Base-by-base conservation (phyloP, 192 early-diverging fungal species). In the Dissophora globulifera region DNA sequence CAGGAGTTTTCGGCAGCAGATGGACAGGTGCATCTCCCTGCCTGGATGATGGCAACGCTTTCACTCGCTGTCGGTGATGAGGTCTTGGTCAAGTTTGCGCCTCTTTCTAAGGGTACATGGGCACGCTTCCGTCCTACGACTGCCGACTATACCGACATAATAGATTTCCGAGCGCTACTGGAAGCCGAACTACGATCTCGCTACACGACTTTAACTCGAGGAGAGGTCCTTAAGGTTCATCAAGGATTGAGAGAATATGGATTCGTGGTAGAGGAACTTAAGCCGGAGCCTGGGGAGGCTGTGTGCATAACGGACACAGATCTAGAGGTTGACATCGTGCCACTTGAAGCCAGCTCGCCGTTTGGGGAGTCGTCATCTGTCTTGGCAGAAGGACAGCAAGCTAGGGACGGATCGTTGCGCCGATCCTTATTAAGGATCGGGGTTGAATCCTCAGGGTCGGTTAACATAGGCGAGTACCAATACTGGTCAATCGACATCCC, bases 271-370 rank as follows among this genome's bases (percentile, higher is more conserved):
- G 79, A 78, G 3, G 87, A 90, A 17, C 78, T 96, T 7, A 84
- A 93, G 74, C 91, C 91, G 0, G 80, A 78, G 1, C 52, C 62
- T 13, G 66, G 66, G 16, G 61, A 78, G 3, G 92, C 87, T 11
- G 89, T 91, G 25, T 85, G 89, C 11, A 82, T 92, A 2, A 86
- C 92, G 3, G 89, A 96, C 62, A 92, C 91, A 0, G 94, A 96
- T 79, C 69, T 96, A 17, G 89, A 88, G 16, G 90, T 96, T 6
- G 93, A 94, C 61, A 89, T 95, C 51, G 81, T 86, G 40, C 84
- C 88, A 4, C 33, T 79, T 23, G 78, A 74, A 29, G 54, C 70
- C 43, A 62, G 56, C 40, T 74, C 62, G 48, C 35, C 29, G 11
- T 29, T n/a, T 16, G 15, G 6, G 6, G 35, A 38, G 13, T 9